Conservation (phyloP, 164 flowering plant genomes). For the Warburgia ugandensis region DNA sequence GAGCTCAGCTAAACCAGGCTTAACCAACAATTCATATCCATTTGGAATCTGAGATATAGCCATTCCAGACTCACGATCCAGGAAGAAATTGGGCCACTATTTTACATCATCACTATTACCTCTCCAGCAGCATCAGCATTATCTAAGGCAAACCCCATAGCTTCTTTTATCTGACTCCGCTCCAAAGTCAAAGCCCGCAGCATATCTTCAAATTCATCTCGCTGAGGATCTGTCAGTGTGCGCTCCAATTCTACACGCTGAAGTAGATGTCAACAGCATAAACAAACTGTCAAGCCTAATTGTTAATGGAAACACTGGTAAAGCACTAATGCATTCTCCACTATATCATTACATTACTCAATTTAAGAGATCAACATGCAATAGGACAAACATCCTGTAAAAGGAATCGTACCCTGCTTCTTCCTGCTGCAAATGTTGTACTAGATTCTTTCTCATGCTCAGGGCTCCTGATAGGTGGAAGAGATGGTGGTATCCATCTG, state of each 20-base stretch:
- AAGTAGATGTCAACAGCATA: too few species aligned
- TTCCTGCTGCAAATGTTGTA: slow-evolving; percentile 90
- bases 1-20: too few species aligned
- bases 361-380: too few species aligned
- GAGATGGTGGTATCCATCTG: slow-evolving; percentile 96
- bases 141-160: slow-evolving; percentile 96
- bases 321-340: too few species aligned
- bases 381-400: too few species aligned
- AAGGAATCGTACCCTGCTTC: slow-evolving; percentile 97
- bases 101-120: slow-evolving; percentile 34
- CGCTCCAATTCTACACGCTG: slow-evolving; percentile 88
- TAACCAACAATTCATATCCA: too few species aligned
- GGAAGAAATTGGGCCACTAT: too few species aligned
- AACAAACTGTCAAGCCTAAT: too few species aligned
- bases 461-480: slow-evolving; percentile 61
- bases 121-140: slow-evolving; percentile 99
- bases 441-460: slow-evolving; percentile 84
- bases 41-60: too few species aligned
- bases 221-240: slow-evolving; percentile 82
- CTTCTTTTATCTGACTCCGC: slow-evolving; percentile 87
- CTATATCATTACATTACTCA: too few species aligned
- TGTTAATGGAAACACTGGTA: too few species aligned
- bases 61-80: too few species aligned
- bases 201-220: slow-evolving; percentile 99
- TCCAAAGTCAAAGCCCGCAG: slow-evolving; percentile 90